Percentiles rank a stretch among this genome's conserved stretches.
phyloP scores from a whole-genome alignment of 352 stramenopile genomes.

The Phytophthora macrochlamydospora region DNA sequence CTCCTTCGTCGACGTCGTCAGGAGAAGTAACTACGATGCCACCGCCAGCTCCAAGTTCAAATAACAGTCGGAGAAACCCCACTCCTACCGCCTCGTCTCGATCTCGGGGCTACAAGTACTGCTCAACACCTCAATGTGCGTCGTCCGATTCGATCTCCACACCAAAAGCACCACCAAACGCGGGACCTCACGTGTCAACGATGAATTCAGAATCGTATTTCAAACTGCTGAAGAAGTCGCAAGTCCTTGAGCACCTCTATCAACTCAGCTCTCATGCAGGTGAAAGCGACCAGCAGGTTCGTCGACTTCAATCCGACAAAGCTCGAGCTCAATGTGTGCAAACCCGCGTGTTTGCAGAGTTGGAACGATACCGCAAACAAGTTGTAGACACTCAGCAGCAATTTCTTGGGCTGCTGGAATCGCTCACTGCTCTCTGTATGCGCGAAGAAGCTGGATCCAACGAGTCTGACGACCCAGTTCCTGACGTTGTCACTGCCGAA shows the following conservation, averaged over 20 bases:
- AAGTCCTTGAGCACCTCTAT: conserved; percentile 64
- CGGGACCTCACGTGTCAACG: conserved; percentile 11
- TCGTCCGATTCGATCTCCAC: conserved; percentile 14
- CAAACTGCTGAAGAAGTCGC: conserved; percentile 67
- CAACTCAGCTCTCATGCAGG: conserved; percentile 44
- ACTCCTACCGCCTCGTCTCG: conserved; percentile 6
- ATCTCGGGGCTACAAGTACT: conserved; percentile 39
- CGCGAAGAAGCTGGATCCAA: conserved; percentile 42
- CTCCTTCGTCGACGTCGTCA: conserved; percentile 9
- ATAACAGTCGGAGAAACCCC: conserved; percentile 8
- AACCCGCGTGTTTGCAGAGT: conserved; percentile 51
- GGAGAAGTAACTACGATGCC: conserved; percentile 1
- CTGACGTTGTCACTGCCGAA: conserved; percentile 34
- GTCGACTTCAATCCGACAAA: conserved; percentile 51
- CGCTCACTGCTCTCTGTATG: conserved; percentile 47
- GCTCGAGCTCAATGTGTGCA: conserved; percentile 55
- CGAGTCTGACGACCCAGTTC: conserved; percentile 8
- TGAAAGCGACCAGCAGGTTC: conserved; percentile 49
- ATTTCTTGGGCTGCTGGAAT: conserved; percentile 56
- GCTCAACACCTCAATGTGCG: conserved; percentile 37
- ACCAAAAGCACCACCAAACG: conserved; percentile 6
- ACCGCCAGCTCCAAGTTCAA: conserved; percentile 10
- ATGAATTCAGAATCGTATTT: conserved; percentile 71
- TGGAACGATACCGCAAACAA: conserved; percentile 57
- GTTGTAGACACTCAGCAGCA: conserved; percentile 56